phyloP scores from a whole-genome alignment of 768 basidiomycete genomes.

The Clitopilus passeckerianus region DNA sequence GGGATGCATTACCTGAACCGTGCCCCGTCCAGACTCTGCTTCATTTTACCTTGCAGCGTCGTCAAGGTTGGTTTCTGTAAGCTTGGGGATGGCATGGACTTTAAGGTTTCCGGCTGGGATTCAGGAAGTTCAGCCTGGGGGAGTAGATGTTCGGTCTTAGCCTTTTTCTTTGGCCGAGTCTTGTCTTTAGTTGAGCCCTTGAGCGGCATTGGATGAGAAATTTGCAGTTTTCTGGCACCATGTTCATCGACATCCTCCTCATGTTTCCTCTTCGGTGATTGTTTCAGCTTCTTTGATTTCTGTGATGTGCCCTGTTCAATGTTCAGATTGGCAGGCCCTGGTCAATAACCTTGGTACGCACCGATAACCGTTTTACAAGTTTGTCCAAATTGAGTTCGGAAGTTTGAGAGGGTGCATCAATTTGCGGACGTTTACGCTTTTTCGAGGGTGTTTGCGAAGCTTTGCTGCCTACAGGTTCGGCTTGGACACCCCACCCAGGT shows the following conservation, averaged over 20 bases:
- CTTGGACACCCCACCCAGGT: conserved; percentile 61
- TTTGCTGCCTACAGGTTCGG: conserved; percentile 26
- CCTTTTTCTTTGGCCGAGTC: conserved; percentile 11
- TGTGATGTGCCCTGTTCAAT: neutral
- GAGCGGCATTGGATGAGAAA: conserved; percentile 16
- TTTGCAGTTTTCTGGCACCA: conserved; percentile 15
- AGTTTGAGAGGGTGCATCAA: conserved; percentile 26
- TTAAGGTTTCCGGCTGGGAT: neutral
- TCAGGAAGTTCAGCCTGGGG: neutral
- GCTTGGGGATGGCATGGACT: neutral
- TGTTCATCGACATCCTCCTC: conserved; percentile 7
- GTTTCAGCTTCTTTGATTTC: conserved; percentile 1
- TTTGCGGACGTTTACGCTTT: conserved; percentile 47
- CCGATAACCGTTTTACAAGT: conserved; percentile 44
- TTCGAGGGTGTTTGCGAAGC: conserved; percentile 26
- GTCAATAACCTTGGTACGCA: conserved; percentile 11
- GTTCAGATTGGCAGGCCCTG: conserved; percentile 3
- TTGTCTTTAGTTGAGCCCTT: conserved; percentile 4
- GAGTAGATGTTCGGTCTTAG: conserved; percentile 3
- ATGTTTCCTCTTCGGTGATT: conserved; percentile 10
- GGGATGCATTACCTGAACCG: conserved; percentile 64
- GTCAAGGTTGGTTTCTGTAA: conserved; percentile 40
- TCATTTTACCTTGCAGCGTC: conserved; percentile 72
- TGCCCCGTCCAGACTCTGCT: conserved; percentile 78
- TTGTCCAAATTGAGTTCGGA: conserved; percentile 57